phyloP scores from a whole-genome alignment of 805 yeast genomes.

The Lipomyces yamadae region DNA sequence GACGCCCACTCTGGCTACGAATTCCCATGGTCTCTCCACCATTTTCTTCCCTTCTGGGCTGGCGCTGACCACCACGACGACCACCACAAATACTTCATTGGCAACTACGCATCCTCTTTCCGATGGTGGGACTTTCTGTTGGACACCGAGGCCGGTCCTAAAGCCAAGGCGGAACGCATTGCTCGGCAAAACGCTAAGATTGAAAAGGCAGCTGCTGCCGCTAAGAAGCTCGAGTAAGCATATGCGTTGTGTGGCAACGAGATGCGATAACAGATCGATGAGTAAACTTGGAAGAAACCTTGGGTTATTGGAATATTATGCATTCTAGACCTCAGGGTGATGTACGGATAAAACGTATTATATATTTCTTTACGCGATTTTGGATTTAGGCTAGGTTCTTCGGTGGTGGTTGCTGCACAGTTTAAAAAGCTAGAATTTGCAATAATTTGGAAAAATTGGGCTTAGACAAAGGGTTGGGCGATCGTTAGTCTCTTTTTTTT shows the following conservation, averaged over 20 bases:
- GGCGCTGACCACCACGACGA: conserved; percentile 61
- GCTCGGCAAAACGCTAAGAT: conserved; percentile 56
- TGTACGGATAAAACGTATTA: neutral
- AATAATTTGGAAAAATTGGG: neutral
- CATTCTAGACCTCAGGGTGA: neutral
- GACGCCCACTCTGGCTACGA: conserved; percentile 98
- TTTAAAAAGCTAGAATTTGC: neutral
- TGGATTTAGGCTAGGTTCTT: neutral
- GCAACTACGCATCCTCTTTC: conserved; percentile 92
- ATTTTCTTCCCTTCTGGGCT: conserved; percentile 72
- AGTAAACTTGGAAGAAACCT: no score
- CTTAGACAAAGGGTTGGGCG: conserved; percentile 6
- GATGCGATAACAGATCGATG: neutral
- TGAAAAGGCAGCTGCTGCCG: conserved; percentile 40
- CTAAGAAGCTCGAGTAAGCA: conserved; percentile 35
- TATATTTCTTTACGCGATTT: neutral
- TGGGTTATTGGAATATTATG: neutral
- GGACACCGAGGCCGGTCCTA: conserved; percentile 88
- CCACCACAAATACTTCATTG: conserved; percentile 95
- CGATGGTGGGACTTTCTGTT: conserved; percentile 93
- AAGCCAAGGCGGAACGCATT: conserved; percentile 75
- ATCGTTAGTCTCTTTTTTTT: neutral
- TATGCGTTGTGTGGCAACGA: neutral
- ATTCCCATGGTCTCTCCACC: conserved; percentile 94
- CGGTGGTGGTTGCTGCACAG: neutral